These are phyloP conservation scores for Geoglossum glabrum DNA, from an alignment of 495 filamentous ascomycete species.

Conservation along the genomic window DNA sequence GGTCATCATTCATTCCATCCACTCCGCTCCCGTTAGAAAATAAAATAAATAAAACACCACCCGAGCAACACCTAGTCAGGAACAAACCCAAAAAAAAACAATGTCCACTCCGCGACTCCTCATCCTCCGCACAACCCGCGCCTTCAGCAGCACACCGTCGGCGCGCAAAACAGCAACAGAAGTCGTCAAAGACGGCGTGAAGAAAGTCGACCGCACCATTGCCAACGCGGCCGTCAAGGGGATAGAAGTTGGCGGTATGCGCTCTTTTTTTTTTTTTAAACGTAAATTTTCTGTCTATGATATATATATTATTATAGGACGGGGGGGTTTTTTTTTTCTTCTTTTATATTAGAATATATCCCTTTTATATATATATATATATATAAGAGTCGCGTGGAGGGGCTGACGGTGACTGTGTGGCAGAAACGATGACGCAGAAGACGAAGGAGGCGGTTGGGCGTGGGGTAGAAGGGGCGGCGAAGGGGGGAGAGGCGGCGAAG, in stretches of 20 bases:
- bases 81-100: not conserved
- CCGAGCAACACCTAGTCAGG: too few species aligned
- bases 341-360: too few species aligned
- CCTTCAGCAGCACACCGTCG: too few species aligned
- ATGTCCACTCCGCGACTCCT: not conserved
- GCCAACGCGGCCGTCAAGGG: slow-evolving; percentile 37
- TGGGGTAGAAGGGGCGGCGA: slow-evolving; percentile 13
- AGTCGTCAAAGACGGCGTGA: slow-evolving; percentile 32
- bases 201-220: slow-evolving; percentile 33
- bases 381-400: too few species aligned
- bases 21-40: too few species aligned
- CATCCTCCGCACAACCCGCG: not conserved
- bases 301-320: too few species aligned
- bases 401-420: too few species aligned
- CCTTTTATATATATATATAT: too few species aligned
- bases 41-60: too few species aligned
- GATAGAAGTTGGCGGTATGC: slow-evolving; percentile 37
- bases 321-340: too few species aligned
- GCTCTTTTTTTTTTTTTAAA: not conserved
- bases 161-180: slow-evolving; percentile 16
- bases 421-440: slow-evolving; percentile 27
- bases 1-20: too few species aligned
- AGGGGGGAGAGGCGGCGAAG: slow-evolving; percentile 23
- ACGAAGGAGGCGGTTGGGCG: slow-evolving; percentile 23
- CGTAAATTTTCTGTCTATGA: too few species aligned